Evolutionary conservation across 179 eudicot species (phyloP).

Genomic region (Gypsophila paniculata): DNA sequence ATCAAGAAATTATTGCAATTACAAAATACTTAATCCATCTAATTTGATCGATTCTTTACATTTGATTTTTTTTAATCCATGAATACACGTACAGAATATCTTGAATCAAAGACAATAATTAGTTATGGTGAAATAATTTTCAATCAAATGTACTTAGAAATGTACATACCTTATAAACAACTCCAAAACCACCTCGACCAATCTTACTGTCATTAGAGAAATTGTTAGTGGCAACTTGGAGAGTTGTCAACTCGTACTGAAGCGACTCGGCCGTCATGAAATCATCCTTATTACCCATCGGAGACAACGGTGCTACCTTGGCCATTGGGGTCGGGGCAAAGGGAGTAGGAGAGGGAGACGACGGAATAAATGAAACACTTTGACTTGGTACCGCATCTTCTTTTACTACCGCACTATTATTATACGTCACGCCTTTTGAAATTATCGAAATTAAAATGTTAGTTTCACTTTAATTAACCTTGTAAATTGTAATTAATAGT

Average conservation of each 20-base stretch:
- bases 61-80: too few species aligned
- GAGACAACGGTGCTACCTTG: neutral
- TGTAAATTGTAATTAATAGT: neutral
- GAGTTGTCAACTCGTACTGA: slow-evolving; percentile 16
- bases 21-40: too few species aligned
- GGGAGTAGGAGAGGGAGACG: neutral
- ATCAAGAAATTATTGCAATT: neutral
- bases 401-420: neutral
- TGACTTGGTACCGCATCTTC: slow-evolving; percentile 3
- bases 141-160: neutral
- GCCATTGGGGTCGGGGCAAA: slow-evolving; percentile 4
- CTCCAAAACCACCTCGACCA: slow-evolving; percentile 32
- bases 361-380: neutral
- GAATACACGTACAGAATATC: too few species aligned
- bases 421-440: neutral
- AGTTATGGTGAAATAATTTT: neutral
- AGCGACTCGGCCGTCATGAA: slow-evolving; percentile 19
- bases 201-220: slow-evolving; percentile 19
- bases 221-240: slow-evolving; percentile 28
- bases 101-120: too few species aligned
- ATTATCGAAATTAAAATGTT: neutral
- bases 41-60: too few species aligned
- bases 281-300: slow-evolving; percentile 10
- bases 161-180: slow-evolving; percentile 30
- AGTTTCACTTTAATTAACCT: neutral